Evolutionary conservation across 345 rosid species (phyloP).

Genomic region (Reutealis trisperma): DNA sequence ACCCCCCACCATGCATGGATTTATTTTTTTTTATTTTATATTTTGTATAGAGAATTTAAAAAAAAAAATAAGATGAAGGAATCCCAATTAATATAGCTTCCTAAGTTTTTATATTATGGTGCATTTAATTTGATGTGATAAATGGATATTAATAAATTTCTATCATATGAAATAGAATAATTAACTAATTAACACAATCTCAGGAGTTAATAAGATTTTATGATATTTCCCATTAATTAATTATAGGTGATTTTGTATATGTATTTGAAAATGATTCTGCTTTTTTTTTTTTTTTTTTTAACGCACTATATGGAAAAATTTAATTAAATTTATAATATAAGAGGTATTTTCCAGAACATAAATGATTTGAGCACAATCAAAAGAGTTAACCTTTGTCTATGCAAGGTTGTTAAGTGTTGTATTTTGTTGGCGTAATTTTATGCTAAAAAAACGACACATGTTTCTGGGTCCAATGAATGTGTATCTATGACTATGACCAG

Average conservation of each 20-base stretch:
- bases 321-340: too few relatives aligned
- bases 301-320: background rate
- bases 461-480: slow-evolving; percentile 17
- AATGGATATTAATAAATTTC: too few relatives aligned
- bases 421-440: slow-evolving; percentile 11
- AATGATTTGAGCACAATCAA: too few relatives aligned
- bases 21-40: background rate
- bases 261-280: too few relatives aligned
- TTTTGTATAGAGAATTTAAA: background rate
- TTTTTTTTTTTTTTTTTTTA: background rate
- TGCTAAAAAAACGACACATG: slow-evolving; percentile 18
- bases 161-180: too few relatives aligned
- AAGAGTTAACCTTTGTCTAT: too few relatives aligned
- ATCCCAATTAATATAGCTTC: background rate
- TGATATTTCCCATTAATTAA: too few relatives aligned
- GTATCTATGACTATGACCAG: background rate
- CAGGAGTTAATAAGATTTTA: too few relatives aligned
- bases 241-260: too few relatives aligned
- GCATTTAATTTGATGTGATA: too few relatives aligned
- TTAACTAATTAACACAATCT: too few relatives aligned
- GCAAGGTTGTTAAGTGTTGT: slow-evolving; percentile 5
- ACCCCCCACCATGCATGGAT: slow-evolving; percentile 4
- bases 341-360: background rate
- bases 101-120: too few relatives aligned
- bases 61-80: background rate